These are phyloP conservation scores for Botrytis deweyae DNA, from an alignment of 2,329 filamentous ascomycete genomes.

Conservation along the genomic window DNA sequence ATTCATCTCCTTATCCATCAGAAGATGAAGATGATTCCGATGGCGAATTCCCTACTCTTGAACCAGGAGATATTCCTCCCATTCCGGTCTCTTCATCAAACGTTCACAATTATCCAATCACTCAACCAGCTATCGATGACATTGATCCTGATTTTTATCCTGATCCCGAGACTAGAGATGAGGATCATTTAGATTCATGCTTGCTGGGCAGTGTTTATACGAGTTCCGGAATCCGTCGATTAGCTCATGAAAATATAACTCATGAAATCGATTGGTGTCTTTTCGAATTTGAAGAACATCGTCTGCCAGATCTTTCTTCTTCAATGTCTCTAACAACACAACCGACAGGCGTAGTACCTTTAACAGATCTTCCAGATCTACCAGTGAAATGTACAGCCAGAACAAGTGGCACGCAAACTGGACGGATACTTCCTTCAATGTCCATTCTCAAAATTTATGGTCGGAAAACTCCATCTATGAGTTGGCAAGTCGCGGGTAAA, in stretches of 20 bases:
- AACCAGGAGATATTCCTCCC: conserved; percentile 75
- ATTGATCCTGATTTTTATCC: conserved; percentile 83
- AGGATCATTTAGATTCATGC: conserved; percentile 80
- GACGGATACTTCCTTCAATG: conserved; percentile 74
- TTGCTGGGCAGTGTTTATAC: conserved; percentile 82
- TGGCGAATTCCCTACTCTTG: conserved; percentile 55
- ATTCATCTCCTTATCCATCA: conserved; percentile 39
- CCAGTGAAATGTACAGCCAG: conserved; percentile 86
- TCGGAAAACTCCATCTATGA: conserved; percentile 75
- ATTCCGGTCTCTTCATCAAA: conserved; percentile 73
- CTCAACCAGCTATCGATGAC: conserved; percentile 88
- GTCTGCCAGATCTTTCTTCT: conserved; percentile 69
- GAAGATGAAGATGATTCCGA: conserved; percentile 43
- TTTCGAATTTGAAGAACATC: conserved; percentile 72
- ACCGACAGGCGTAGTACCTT: conserved; percentile 60
- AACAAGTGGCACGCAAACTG: conserved; percentile 79
- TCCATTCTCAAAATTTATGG: conserved; percentile 86
- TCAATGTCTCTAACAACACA: conserved; percentile 54
- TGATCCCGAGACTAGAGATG: conserved; percentile 63
- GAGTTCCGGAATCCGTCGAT: conserved; percentile 82
- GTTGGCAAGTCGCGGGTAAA: conserved; percentile 56
- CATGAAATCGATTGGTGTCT: conserved; percentile 97
- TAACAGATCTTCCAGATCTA: conserved; percentile 65
- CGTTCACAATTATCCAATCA: conserved; percentile 67
- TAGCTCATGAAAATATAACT: conserved; percentile 66